phyloP scores from a whole-genome alignment of 148 eudicot species.

The Hydrangea macrophylla region DNA sequence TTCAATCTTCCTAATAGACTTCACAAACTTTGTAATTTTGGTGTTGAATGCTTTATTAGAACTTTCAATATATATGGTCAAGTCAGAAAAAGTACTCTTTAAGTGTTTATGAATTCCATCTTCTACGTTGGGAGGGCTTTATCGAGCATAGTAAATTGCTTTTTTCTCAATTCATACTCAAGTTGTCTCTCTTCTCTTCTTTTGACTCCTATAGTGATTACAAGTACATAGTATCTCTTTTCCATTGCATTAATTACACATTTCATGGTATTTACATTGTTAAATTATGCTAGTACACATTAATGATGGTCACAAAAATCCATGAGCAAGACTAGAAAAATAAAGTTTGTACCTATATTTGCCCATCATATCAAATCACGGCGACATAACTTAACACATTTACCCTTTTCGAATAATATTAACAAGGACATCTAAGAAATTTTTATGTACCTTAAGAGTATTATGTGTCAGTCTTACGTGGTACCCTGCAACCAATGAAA shows the following conservation, averaged over 20 bases:
- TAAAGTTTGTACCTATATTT: background rate
- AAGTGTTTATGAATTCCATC: constrained; percentile 7
- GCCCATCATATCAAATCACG: background rate
- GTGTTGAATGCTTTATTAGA: constrained; percentile 7
- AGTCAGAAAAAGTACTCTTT: constrained; percentile 6
- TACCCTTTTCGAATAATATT: background rate
- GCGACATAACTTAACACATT: background rate
- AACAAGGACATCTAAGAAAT: too few species aligned
- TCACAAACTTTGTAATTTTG: background rate
- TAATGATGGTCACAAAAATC: constrained; percentile 11
- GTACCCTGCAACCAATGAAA: too few species aligned
- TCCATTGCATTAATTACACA: background rate
- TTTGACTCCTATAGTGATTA: constrained; percentile 13
- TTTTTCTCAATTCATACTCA: constrained; percentile 3
- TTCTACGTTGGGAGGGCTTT: constrained; percentile 18
- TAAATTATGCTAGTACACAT: background rate
- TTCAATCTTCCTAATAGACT: constrained; percentile 1
- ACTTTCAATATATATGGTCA: constrained; percentile 5
- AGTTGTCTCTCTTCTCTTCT: constrained; percentile 10
- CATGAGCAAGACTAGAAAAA: background rate
- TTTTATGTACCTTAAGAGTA: too few species aligned
- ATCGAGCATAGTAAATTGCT: constrained; percentile 16
- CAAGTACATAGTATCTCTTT: background rate
- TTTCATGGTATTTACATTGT: background rate
- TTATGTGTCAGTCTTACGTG: too few species aligned